Evolutionary conservation across 1,284 basidiomycete species (phyloP).

Genomic region (Nidula niveotomentosa): DNA sequence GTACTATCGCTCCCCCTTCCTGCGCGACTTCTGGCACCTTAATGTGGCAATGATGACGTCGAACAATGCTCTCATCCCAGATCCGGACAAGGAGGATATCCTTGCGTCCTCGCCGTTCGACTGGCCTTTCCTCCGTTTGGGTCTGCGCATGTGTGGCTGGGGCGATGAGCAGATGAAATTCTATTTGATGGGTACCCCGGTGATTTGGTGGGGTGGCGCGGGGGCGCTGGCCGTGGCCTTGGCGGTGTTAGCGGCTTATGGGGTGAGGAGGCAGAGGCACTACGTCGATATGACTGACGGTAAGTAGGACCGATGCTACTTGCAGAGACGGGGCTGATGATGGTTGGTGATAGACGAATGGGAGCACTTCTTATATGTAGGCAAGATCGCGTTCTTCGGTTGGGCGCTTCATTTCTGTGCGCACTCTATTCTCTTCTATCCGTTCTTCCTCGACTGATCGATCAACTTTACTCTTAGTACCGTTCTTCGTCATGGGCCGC

Average conservation of each 20-base stretch:
- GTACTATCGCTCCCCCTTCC: too few relatives aligned
- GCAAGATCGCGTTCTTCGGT: slow-evolving; percentile 88
- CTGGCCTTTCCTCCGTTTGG: slow-evolving; percentile 91
- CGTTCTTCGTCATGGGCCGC: slow-evolving; percentile 96
- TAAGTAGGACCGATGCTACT: too few relatives aligned
- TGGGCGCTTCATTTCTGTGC: slow-evolving; percentile 91
- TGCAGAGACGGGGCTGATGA: too few relatives aligned
- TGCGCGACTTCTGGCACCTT: too few relatives aligned
- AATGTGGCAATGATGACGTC: too few relatives aligned
- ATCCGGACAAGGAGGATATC: slow-evolving; percentile 98
- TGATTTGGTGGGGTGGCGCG: slow-evolving; percentile 90
- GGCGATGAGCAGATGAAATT: slow-evolving; percentile 87
- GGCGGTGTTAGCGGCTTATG: slow-evolving; percentile 63
- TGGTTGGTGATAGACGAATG: slow-evolving; percentile 62
- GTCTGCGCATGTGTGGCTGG: slow-evolving; percentile 98
- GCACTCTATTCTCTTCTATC: neutral
- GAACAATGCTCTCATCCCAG: slow-evolving; percentile 66
- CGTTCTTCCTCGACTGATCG: too few relatives aligned
- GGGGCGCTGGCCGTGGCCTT: slow-evolving; percentile 64
- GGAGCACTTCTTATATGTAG: slow-evolving; percentile 94
- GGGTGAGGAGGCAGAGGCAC: slow-evolving; percentile 85
- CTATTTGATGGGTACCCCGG: slow-evolving; percentile 90
- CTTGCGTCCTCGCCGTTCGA: slow-evolving; percentile 91
- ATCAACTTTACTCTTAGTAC: slow-evolving; percentile 47
- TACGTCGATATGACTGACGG: slow-evolving; percentile 77